These are phyloP conservation scores for Delitschia confertaspora DNA, from an alignment of 495 filamentous ascomycete species.

Conservation along the genomic window DNA sequence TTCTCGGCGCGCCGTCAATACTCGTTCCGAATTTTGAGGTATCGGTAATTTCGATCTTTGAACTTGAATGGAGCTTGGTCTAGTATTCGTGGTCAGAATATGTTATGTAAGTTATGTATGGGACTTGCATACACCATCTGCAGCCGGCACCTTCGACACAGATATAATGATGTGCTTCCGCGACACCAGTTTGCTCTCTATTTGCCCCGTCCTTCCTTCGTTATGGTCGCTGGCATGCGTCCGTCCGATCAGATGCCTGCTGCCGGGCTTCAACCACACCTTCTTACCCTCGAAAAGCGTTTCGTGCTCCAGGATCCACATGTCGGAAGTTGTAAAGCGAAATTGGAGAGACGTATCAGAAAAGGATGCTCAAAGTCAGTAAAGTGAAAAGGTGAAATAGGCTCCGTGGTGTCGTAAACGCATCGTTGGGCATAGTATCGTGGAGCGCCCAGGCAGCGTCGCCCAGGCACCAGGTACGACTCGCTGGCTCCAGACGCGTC, in stretches of 20 bases:
- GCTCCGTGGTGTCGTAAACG: too few relatives aligned
- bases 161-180: slow-evolving; percentile 76
- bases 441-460: too few relatives aligned
- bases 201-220: slow-evolving; percentile 45
- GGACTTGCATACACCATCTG: slow-evolving; percentile 52
- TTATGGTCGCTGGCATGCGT: slow-evolving; percentile 22
- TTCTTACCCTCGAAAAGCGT: slow-evolving; percentile 34
- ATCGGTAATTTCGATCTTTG: slow-evolving; percentile 47
- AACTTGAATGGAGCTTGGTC: slow-evolving; percentile 54
- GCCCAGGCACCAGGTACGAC: too few relatives aligned
- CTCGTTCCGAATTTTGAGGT: slow-evolving; percentile 63
- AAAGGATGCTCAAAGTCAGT: too few relatives aligned
- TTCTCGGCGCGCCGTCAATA: slow-evolving; percentile 57
- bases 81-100: slow-evolving; percentile 25
- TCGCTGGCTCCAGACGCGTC: too few relatives aligned
- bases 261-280: slow-evolving; percentile 34
- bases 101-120: background rate
- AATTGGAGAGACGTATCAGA: too few relatives aligned
- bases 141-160: slow-evolving; percentile 54
- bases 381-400: too few relatives aligned
- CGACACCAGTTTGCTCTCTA: slow-evolving; percentile 70
- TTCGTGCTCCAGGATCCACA: slow-evolving; percentile 35
- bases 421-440: too few relatives aligned
- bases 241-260: slow-evolving; percentile 32
- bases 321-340: too few relatives aligned